Evolutionary conservation across 345 rosid species (phyloP).

Genomic region (Physaria fendleri): DNA sequence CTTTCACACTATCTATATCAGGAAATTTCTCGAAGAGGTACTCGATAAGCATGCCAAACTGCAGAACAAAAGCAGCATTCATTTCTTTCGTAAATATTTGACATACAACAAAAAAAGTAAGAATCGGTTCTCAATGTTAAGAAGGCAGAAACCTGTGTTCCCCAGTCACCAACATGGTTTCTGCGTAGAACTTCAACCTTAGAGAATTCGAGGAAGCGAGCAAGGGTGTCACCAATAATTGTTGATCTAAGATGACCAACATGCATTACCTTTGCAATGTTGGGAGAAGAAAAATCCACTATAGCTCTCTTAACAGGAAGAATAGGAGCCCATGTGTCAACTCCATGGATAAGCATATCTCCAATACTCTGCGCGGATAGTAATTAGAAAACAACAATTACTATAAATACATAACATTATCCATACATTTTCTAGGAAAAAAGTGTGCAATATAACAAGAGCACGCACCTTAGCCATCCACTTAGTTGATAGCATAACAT

Average conservation of each 20-base stretch:
- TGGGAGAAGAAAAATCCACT: slow-evolving; percentile 87
- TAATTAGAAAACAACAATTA: not conserved
- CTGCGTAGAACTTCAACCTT: slow-evolving; percentile 77
- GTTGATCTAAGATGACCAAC: slow-evolving; percentile 90
- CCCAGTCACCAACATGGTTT: slow-evolving; percentile 98
- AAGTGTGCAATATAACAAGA: not conserved
- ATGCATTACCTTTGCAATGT: slow-evolving; percentile 89
- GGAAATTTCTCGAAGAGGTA: slow-evolving; percentile 66
- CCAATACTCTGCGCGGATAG: slow-evolving; percentile 47
- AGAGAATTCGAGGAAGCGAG: slow-evolving; percentile 90
- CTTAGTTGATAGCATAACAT: slow-evolving; percentile 46
- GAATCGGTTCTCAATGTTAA: not conserved
- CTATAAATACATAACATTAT: not conserved
- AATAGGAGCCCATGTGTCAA: slow-evolving; percentile 68
- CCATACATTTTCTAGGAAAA: not conserved
- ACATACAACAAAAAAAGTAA: not conserved
- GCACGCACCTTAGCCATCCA: slow-evolving; percentile 74
- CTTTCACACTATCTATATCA: slow-evolving; percentile 46
- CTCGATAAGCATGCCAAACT: slow-evolving; percentile 93
- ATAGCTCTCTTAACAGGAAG: slow-evolving; percentile 53
- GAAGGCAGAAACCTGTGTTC: slow-evolving; percentile 61
- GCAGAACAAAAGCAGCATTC: slow-evolving; percentile 18
- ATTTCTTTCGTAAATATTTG: not conserved
- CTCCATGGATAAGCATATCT: slow-evolving; percentile 61
- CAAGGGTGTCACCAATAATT: slow-evolving; percentile 79